Conservation (phyloP, 2,329 filamentous ascomycete genomes). For the Pseudovirgaria hyperparasitica region DNA sequence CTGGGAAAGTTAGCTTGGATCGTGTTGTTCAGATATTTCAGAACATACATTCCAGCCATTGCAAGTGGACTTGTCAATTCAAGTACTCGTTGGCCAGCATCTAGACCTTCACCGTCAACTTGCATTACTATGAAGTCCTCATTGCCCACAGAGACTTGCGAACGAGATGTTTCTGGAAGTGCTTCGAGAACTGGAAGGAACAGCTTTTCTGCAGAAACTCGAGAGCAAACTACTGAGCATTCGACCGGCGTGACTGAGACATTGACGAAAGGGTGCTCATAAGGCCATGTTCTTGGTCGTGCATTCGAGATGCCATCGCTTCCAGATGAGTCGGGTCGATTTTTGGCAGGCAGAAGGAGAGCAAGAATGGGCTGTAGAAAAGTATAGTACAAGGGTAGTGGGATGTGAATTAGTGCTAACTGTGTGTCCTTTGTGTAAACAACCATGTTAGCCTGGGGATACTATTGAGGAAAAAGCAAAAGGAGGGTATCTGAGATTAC, state of each 20-base stretch:
- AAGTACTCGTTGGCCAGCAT: constrained; percentile 81
- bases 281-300: constrained; percentile 30
- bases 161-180: constrained; percentile 37
- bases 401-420: constrained; percentile 82
- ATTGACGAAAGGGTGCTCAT: constrained; percentile 72
- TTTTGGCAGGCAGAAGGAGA: constrained; percentile 56
- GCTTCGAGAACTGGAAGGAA: constrained; percentile 59
- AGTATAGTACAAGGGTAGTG: constrained; percentile 59
- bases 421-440: constrained; percentile 57
- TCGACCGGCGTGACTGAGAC: constrained; percentile 86
- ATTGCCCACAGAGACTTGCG: constrained; percentile 56
- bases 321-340: constrained; percentile 15
- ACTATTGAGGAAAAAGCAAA: constrained; percentile 7
- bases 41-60: constrained; percentile 64
- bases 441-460: constrained; percentile 21
- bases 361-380: constrained; percentile 82
- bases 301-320: constrained; percentile 18
- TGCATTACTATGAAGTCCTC: constrained; percentile 83
- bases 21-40: constrained; percentile 1
- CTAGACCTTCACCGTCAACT: constrained; percentile 78
- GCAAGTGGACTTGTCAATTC: constrained; percentile 85
- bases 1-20: constrained; percentile 23
- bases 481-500: no score
- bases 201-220: constrained; percentile 56
- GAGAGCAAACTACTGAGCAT: constrained; percentile 82